Percentiles rank a stretch among this genome's conserved stretches.
Conservation (phyloP, 2,329 filamentous ascomycete genomes). For the Scytalidium sp. region DNA sequence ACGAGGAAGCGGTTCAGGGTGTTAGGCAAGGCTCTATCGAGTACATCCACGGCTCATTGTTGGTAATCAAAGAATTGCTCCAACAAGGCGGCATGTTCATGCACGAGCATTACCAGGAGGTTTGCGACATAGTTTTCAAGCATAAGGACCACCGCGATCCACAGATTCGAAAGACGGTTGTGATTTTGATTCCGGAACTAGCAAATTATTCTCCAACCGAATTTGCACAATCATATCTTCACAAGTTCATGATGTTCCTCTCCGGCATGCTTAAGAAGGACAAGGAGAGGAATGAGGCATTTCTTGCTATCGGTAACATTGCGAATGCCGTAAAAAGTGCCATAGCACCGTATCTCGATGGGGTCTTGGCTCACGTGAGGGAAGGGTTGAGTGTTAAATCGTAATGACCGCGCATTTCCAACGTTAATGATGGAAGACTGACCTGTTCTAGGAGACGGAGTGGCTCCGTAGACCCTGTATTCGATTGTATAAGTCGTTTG, state of each 20-base stretch:
- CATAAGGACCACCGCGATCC: conserved; percentile 91
- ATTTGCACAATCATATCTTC: conserved; percentile 82
- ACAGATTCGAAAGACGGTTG: conserved; percentile 84
- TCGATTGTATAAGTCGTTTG: conserved; percentile 96
- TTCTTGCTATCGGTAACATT: conserved; percentile 93
- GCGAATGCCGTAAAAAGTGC: conserved; percentile 94
- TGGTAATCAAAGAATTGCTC: conserved; percentile 89
- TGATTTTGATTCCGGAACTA: conserved; percentile 86
- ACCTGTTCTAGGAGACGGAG: conserved; percentile 34
- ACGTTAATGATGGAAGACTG: conserved; percentile 15
- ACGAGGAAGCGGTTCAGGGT: conserved; percentile 77
- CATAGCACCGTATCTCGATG: conserved; percentile 92
- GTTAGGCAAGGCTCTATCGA: conserved; percentile 81
- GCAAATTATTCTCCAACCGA: conserved; percentile 90
- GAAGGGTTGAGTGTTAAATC: conserved; percentile 85
- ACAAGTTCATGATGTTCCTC: conserved; percentile 96
- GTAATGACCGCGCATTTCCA: conserved; percentile 29
- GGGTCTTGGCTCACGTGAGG: conserved; percentile 88
- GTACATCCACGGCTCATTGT: conserved; percentile 86
- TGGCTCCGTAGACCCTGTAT: conserved; percentile 69
- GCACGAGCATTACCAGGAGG: conserved; percentile 89
- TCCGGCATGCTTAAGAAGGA: conserved; percentile 93
- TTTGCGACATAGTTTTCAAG: conserved; percentile 87
- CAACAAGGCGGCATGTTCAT: conserved; percentile 98
- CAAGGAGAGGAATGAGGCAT: conserved; percentile 90